phyloP scores from a whole-genome alignment of 345 rosid species.

The Stellera chamaejasme region DNA sequence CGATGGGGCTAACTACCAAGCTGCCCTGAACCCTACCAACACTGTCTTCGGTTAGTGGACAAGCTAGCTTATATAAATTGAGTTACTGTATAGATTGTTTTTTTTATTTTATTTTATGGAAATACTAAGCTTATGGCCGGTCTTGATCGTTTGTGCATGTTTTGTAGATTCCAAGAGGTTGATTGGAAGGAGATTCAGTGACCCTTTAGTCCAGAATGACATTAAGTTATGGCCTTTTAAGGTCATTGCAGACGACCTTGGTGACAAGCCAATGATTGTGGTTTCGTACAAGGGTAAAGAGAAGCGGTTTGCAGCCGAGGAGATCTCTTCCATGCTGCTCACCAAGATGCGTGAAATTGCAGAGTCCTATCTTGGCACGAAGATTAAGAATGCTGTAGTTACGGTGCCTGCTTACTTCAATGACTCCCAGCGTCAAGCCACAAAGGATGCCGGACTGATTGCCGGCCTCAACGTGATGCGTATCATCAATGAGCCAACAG shows the following conservation, averaged over 20 bases:
- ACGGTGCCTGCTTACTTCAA: slow-evolving; percentile 20
- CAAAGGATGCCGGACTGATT: too few species aligned
- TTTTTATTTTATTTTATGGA: too few species aligned
- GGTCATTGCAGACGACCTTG: slow-evolving; percentile 39
- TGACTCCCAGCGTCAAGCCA: too few species aligned
- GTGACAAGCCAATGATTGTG: slow-evolving; percentile 23
- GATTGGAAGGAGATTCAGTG: slow-evolving; percentile 63
- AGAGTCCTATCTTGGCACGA: slow-evolving; percentile 36
- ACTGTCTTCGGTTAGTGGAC: slow-evolving; percentile 43
- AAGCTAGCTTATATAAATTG: too few species aligned
- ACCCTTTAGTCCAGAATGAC: slow-evolving; percentile 56
- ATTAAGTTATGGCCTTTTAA: slow-evolving; percentile 61
- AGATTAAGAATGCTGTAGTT: slow-evolving; percentile 36
- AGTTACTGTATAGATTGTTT: too few species aligned
- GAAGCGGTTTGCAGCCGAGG: slow-evolving; percentile 27
- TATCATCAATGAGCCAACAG: slow-evolving; percentile 34
- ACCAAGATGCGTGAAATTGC: slow-evolving; percentile 48
- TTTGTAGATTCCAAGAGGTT: slow-evolving; percentile 58
- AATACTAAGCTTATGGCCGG: neutral
- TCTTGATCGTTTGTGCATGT: neutral
- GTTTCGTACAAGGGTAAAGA: slow-evolving; percentile 21
- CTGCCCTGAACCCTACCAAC: slow-evolving; percentile 54
- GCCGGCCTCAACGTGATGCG: too few species aligned
- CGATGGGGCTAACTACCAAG: slow-evolving; percentile 57
- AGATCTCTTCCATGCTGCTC: slow-evolving; percentile 45